Evolutionary conservation across 2,329 filamentous ascomycete species (phyloP).

Genomic region (Alternaria gaisen): DNA sequence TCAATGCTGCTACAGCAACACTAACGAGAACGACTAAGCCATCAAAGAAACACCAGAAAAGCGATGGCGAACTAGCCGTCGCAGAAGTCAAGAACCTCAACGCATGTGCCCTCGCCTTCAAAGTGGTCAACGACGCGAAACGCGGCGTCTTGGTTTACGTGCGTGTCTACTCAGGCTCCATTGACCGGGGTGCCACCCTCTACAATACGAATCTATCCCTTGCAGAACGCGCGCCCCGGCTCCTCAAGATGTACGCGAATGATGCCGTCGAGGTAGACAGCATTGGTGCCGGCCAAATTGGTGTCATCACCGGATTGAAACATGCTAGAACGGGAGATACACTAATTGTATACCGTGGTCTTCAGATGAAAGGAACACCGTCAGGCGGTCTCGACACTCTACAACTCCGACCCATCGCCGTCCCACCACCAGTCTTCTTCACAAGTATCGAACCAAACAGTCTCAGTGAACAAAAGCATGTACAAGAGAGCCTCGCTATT

Average conservation of each 20-base stretch:
- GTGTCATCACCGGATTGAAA: slow-evolving; percentile 89
- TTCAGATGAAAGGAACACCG: slow-evolving; percentile 68
- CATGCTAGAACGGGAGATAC: slow-evolving; percentile 94
- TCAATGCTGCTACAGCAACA: slow-evolving; percentile 49
- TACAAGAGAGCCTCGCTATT: slow-evolving; percentile 78
- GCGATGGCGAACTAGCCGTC: slow-evolving; percentile 22
- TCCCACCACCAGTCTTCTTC: slow-evolving; percentile 95
- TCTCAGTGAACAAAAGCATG: slow-evolving; percentile 78
- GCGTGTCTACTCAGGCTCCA: slow-evolving; percentile 84
- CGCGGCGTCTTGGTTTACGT: slow-evolving; percentile 91
- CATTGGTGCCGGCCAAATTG: slow-evolving; percentile 88
- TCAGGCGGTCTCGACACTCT: slow-evolving; percentile 75
- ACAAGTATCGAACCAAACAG: slow-evolving; percentile 88
- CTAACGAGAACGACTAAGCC: slow-evolving; percentile 16
- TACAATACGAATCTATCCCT: slow-evolving; percentile 87
- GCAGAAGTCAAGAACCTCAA: slow-evolving; percentile 68
- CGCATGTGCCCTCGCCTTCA: slow-evolving; percentile 80
- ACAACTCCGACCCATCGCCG: slow-evolving; percentile 85
- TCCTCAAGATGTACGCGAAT: slow-evolving; percentile 89
- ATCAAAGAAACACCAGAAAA: slow-evolving; percentile 24
- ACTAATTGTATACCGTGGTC: slow-evolving; percentile 75
- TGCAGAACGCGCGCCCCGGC: slow-evolving; percentile 80
- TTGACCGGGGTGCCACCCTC: slow-evolving; percentile 76
- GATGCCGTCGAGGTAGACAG: slow-evolving; percentile 85
- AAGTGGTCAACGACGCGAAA: slow-evolving; percentile 88